A percentile compares a stretch with the other conserved stretches of the same genome.
Conservation (phyloP, 2,329 filamentous ascomycete species). For the Didymella segeticola region DNA sequence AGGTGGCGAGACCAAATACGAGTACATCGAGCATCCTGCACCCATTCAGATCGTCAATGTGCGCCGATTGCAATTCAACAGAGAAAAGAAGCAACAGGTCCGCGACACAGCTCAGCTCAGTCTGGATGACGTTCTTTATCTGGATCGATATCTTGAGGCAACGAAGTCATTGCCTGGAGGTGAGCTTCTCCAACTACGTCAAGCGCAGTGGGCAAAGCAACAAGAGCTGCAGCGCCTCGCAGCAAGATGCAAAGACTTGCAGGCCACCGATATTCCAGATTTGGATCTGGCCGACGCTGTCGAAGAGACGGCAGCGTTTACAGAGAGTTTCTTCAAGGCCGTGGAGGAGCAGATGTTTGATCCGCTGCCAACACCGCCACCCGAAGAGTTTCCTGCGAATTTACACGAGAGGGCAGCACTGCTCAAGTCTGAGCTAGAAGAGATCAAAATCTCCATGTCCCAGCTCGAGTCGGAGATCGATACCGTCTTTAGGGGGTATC, state of each 20-base stretch:
- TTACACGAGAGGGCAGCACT: conserved; percentile 31
- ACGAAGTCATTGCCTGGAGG: conserved; percentile 36
- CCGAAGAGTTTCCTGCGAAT: conserved; percentile 26
- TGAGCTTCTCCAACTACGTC: conserved; percentile 67
- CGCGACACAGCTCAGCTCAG: conserved; percentile 67
- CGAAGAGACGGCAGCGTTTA: conserved; percentile 38
- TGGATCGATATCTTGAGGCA: conserved; percentile 76
- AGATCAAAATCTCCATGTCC: conserved; percentile 50
- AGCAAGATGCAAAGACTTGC: conserved; percentile 52
- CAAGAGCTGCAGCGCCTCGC: conserved; percentile 66
- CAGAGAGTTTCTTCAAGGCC: conserved; percentile 14
- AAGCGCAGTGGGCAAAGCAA: conserved; percentile 77
- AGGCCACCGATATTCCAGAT: conserved; percentile 41
- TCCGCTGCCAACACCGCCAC: conserved; percentile 27
- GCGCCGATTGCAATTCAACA: conserved; percentile 78
- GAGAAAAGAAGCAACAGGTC: conserved; percentile 55
- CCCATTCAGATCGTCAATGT: conserved; percentile 90
- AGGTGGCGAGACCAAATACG: conserved; percentile 36
- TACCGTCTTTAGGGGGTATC: conserved; percentile 68
- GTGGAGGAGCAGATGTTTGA: conserved; percentile 9
- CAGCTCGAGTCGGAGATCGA: conserved; percentile 58
- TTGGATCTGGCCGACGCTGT: conserved; percentile 39
- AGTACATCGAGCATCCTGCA: conserved; percentile 66
- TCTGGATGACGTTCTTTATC: conserved; percentile 80
- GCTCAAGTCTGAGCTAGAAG: conserved; percentile 35